Conservation (phyloP, 2,329 filamentous ascomycete species). For the Bipolaris victoriae region DNA sequence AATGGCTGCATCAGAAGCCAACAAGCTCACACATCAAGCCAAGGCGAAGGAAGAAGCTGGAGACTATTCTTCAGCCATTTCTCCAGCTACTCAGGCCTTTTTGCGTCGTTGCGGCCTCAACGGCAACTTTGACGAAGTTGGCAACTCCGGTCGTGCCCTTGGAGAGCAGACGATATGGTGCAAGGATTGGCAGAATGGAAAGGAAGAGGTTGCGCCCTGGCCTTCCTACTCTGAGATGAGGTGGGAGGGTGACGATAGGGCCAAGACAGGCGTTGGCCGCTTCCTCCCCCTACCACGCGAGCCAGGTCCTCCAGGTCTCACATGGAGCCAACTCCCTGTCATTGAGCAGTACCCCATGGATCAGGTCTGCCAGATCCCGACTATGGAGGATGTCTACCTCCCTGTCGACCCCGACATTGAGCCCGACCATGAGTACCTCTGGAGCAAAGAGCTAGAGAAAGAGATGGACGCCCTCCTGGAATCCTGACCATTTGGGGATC, state of each 20-base stretch:
- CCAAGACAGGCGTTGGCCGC: constrained; percentile 51
- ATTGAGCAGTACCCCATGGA: constrained; percentile 51
- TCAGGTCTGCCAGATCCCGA: constrained; percentile 44
- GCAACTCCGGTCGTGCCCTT: constrained; percentile 44
- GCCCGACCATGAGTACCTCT: constrained; percentile 33
- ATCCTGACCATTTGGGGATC: constrained; percentile 10
- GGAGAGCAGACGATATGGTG: constrained; percentile 51
- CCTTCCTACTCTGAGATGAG: constrained; percentile 51
- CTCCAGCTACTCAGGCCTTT: constrained; percentile 16
- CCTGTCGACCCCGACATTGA: constrained; percentile 47
- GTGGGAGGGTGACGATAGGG: constrained; percentile 57
- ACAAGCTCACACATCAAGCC: constrained; percentile 20
- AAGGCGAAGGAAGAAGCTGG: constrained; percentile 21
- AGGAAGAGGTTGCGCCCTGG: constrained; percentile 50
- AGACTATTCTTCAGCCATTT: constrained; percentile 7
- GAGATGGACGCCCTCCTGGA: constrained; percentile 37
- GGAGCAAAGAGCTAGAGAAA: constrained; percentile 35
- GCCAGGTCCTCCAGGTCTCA: constrained; percentile 47
- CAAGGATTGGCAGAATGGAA: constrained; percentile 38
- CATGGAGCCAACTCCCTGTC: constrained; percentile 51
- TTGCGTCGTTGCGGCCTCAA: constrained; percentile 25
- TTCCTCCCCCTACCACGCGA: constrained; percentile 54
- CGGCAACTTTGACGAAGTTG: constrained; percentile 31
- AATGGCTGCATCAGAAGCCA: constrained; percentile 27
- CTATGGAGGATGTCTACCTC: constrained; percentile 47